phyloP scores from a whole-genome alignment of 2,329 filamentous ascomycete genomes.

The Sporothrix curviconia region DNA sequence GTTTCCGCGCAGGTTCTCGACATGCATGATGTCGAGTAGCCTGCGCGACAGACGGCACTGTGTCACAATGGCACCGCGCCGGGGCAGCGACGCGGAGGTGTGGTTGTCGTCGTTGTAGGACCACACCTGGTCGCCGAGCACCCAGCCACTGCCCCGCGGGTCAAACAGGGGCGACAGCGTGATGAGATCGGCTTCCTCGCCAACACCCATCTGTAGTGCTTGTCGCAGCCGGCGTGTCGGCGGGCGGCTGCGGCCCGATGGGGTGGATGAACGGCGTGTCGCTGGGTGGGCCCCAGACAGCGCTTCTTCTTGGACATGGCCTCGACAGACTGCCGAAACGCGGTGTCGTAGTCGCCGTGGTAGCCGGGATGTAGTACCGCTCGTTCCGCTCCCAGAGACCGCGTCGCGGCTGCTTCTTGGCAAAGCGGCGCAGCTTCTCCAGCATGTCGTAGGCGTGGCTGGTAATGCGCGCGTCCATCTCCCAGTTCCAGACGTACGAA shows the following conservation, averaged over 20 bases:
- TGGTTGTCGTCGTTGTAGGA: conserved; percentile 52
- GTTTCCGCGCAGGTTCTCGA: conserved; percentile 65
- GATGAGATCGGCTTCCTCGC: conserved; percentile 29
- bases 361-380: conserved; percentile 63
- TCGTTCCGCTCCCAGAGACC: conserved; percentile 68
- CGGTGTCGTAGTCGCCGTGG: conserved; percentile 60
- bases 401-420: conserved; percentile 61
- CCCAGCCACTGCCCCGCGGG: conserved; percentile 64
- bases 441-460: conserved; percentile 79
- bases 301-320: conserved; percentile 40
- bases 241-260: conserved; percentile 41
- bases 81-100: conserved; percentile 52
- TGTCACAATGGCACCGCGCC: conserved; percentile 71
- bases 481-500: conserved; percentile 82
- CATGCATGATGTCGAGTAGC: conserved; percentile 69
- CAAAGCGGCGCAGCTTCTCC: conserved; percentile 57
- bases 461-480: conserved; percentile 72
- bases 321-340: conserved; percentile 61
- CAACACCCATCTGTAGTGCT: conserved; percentile 27
- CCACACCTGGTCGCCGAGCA: conserved; percentile 61
- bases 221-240: conserved; percentile 19
- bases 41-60: conserved; percentile 66
- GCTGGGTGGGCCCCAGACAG: conserved; percentile 60
- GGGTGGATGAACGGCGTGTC: conserved; percentile 52
- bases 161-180: conserved; percentile 76